Evolutionary conservation across 306 rosid genomes (phyloP).

Genomic region (Begonia peltatifolia): DNA sequence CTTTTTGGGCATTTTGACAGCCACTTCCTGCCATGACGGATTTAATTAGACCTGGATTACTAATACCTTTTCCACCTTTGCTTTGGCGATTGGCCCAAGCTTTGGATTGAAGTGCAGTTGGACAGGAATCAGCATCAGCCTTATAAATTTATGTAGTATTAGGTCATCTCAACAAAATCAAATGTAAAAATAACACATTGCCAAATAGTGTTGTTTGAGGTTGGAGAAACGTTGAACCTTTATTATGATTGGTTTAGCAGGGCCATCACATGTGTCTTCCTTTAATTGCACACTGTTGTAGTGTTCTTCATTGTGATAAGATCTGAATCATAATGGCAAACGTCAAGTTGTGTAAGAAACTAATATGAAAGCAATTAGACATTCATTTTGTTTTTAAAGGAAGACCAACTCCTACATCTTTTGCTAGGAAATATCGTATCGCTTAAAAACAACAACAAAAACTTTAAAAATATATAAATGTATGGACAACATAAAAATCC

Average conservation of each 20-base stretch:
- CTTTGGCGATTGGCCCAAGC: constrained; percentile 12
- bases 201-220: no score
- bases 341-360: no score
- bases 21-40: constrained; percentile 66
- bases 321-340: constrained; percentile 15
- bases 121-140: constrained; percentile 70
- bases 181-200: no score
- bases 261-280: constrained; percentile 64
- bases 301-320: constrained; percentile 79
- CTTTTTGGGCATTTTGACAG: constrained; percentile 41
- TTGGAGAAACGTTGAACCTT: constrained; percentile 25
- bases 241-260: constrained; percentile 55
- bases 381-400: no score
- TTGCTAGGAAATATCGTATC: no score
- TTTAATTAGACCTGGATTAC: constrained; percentile 35
- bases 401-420: no score
- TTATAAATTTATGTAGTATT: constrained; percentile 51
- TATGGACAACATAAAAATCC: no score
- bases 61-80: constrained; percentile 20
- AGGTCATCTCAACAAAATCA: constrained; percentile 17
- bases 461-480: no score
- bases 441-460: no score
- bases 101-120: constrained; percentile 40
- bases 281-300: constrained; percentile 63
- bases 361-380: no score